A percentile compares a stretch with the other conserved stretches of the same genome.
These are phyloP conservation scores for Dendrobium chrysotoxum DNA, from an alignment of 106 monocot genomes.

Conservation along the genomic window DNA sequence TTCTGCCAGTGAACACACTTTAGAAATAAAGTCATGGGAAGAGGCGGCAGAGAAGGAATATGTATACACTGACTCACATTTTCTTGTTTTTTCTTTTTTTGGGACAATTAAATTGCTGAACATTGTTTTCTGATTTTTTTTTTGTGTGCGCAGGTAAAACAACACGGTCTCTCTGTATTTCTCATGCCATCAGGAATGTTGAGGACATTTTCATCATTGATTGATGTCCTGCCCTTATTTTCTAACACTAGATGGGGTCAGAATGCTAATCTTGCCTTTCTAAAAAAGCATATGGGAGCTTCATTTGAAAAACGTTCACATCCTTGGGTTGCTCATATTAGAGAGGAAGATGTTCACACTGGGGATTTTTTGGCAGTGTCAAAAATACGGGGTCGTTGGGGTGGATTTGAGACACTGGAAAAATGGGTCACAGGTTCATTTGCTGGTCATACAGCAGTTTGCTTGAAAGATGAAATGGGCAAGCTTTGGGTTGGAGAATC, in stretches of 20 bases:
- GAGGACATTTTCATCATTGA: slow-evolving; percentile 72
- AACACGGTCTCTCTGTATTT: slow-evolving; percentile 88
- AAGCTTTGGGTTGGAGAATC: slow-evolving; percentile 98
- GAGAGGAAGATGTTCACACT: slow-evolving; percentile 63
- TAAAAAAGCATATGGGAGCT: slow-evolving; percentile 89
- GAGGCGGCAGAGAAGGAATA: slow-evolving; percentile 72
- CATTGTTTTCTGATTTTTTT: neutral
- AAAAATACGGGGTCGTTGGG: slow-evolving; percentile 96
- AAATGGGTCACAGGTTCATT: slow-evolving; percentile 99
- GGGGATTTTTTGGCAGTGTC: slow-evolving; percentile 92
- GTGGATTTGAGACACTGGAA: slow-evolving; percentile 94
- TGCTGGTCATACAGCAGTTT: slow-evolving; percentile 96
- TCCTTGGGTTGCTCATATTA: slow-evolving; percentile 56
- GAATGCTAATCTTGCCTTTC: slow-evolving; percentile 76
- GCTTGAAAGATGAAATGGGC: slow-evolving; percentile 87
- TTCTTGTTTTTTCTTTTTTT: neutral
- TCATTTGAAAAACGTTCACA: slow-evolving; percentile 62
- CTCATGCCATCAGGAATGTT: slow-evolving; percentile 98
- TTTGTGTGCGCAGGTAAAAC: slow-evolving; percentile 69
- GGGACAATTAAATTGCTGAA: neutral
- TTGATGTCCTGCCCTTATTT: slow-evolving; percentile 88
- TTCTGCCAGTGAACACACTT: slow-evolving; percentile 43
- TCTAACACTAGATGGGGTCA: slow-evolving; percentile 91
- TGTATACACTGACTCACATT: slow-evolving; percentile 18
- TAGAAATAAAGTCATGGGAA: slow-evolving; percentile 59